Conservation (phyloP, 495 filamentous ascomycete species). For the Penicillium diatomitis region DNA sequence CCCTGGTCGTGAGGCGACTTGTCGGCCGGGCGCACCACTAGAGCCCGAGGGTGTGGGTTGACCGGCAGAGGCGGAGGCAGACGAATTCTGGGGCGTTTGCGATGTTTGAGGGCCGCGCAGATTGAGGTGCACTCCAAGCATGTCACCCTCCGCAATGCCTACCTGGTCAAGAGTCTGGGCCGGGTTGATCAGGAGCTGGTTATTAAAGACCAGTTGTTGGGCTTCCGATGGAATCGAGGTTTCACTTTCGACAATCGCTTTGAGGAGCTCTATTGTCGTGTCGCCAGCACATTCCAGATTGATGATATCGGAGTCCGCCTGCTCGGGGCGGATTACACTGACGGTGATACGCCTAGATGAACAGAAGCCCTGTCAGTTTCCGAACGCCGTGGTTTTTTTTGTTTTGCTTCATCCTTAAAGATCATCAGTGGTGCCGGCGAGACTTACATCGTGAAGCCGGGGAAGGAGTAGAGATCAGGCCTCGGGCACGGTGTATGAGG, state of each 20-base stretch:
- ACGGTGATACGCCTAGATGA: conserved; percentile 71
- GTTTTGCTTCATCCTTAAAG: neutral
- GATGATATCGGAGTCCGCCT: conserved; percentile 68
- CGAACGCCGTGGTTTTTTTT: too few relatives aligned
- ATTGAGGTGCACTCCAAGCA: conserved; percentile 77
- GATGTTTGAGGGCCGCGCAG: conserved; percentile 5
- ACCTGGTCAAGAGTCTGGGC: conserved; percentile 70
- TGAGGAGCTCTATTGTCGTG: conserved; percentile 80
- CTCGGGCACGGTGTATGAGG: neutral
- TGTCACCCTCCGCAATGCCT: conserved; percentile 81
- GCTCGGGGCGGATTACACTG: conserved; percentile 64
- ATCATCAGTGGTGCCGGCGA: neutral
- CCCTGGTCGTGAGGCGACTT: conserved; percentile 29
- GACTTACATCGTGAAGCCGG: conserved; percentile 4
- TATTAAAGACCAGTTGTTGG: conserved; percentile 76
- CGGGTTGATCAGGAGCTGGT: conserved; percentile 67
- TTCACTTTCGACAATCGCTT: conserved; percentile 68
- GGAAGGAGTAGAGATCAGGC: neutral
- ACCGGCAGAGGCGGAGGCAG: conserved; percentile 2
- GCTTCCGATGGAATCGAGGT: conserved; percentile 39
- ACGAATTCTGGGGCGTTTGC: neutral
- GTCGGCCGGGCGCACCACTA: conserved; percentile 29
- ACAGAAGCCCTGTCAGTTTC: neutral
- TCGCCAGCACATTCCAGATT: conserved; percentile 74
- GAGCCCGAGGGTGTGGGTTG: conserved; percentile 9